Conservation (phyloP, 108 stramenopile genomes). For the Cyclotella distinguenda region DNA sequence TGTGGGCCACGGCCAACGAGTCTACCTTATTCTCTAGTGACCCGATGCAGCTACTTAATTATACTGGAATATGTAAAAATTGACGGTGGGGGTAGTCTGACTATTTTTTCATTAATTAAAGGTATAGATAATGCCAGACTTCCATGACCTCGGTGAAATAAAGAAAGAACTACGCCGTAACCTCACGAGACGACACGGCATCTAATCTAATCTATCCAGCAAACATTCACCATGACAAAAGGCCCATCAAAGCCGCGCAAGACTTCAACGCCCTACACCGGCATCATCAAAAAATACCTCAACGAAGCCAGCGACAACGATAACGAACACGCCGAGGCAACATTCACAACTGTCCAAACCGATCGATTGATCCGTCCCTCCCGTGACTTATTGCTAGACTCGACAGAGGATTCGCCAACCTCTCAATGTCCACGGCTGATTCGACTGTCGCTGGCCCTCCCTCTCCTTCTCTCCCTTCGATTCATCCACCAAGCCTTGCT, state of each 20-base stretch:
- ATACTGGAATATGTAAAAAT: too few relatives aligned
- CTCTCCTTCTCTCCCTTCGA: background rate
- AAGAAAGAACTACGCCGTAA: too few relatives aligned
- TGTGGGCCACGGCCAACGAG: too few relatives aligned
- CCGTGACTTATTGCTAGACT: background rate
- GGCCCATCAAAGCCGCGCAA: background rate
- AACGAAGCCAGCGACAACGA: slow-evolving; percentile 12
- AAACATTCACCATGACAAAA: too few relatives aligned
- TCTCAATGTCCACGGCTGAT: background rate
- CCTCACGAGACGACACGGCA: too few relatives aligned
- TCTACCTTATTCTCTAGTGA: too few relatives aligned
- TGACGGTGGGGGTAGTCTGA: too few relatives aligned
- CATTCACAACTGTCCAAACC: slow-evolving; percentile 3
- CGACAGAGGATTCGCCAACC: background rate
- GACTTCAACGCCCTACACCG: slow-evolving; percentile 24
- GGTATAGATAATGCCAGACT: too few relatives aligned
- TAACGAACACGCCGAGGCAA: background rate
- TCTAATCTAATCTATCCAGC: too few relatives aligned
- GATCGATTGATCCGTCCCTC: slow-evolving; percentile 4
- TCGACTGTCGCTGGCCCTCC: slow-evolving; percentile 5
- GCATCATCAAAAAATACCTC: slow-evolving; percentile 29
- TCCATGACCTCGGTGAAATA: too few relatives aligned
- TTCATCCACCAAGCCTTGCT: background rate
- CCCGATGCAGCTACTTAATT: too few relatives aligned
- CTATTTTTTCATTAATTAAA: too few relatives aligned